A percentile compares a stretch with the other conserved stretches of the same genome.
phyloP scores from a whole-genome alignment of 202 grass and related monocot genomes.

The Schoenoplectus tabernaemontani region DNA sequence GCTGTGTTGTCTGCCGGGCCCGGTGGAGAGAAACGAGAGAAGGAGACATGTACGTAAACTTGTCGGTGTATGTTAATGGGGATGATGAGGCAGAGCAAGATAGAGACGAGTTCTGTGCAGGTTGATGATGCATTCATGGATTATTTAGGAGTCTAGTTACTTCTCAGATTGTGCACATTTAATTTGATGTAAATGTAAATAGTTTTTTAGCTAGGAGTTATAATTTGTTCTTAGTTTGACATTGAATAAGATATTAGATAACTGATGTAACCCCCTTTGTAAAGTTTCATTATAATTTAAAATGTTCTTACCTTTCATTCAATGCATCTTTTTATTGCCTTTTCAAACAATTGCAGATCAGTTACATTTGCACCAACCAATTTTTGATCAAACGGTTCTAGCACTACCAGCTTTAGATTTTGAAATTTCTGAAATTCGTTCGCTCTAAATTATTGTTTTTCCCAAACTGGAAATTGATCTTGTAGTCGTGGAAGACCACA shows the following conservation, averaged over 20 bases:
- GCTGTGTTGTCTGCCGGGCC: slow-evolving; percentile 86
- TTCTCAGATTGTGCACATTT: slow-evolving; percentile 12
- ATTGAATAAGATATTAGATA: slow-evolving; percentile 19
- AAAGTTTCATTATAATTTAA: background rate
- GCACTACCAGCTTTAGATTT: background rate
- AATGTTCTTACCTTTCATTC: background rate
- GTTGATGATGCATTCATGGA: background rate
- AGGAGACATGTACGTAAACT: slow-evolving; percentile 53
- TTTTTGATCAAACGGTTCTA: background rate
- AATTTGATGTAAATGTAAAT: slow-evolving; percentile 25
- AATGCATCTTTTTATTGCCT: background rate
- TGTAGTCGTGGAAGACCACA: background rate
- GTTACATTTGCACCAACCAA: background rate
- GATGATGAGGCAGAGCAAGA: slow-evolving; percentile 31
- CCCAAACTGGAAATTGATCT: background rate
- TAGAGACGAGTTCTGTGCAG: slow-evolving; percentile 32
- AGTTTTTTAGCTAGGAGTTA: slow-evolving; percentile 20
- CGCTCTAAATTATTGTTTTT: background rate
- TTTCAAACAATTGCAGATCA: background rate
- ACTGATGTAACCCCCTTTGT: slow-evolving; percentile 24
- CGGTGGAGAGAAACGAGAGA: slow-evolving; percentile 53
- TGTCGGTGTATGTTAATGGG: slow-evolving; percentile 53
- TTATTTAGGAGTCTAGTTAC: background rate
- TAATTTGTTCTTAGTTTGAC: slow-evolving; percentile 31
- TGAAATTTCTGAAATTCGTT: background rate